A percentile compares a stretch with the other conserved stretches of the same genome.
Conservation (phyloP, 768 basidiomycete genomes). For the Guyanaporus albipodus region DNA sequence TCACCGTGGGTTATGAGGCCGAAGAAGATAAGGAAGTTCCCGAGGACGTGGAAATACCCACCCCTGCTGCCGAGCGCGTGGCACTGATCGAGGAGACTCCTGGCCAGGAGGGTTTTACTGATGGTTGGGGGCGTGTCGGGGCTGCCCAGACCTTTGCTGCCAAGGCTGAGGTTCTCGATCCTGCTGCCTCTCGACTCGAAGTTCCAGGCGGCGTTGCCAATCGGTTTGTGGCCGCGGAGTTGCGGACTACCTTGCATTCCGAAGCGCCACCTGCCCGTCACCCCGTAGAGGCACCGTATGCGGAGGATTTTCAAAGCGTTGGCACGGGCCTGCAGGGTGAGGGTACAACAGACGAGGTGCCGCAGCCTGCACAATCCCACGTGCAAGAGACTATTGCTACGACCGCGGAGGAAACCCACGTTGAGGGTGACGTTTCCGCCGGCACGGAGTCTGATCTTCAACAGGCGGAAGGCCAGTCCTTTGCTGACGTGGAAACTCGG, state of each 20-base stretch:
- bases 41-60: constrained; percentile 12
- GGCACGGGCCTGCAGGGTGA: background rate
- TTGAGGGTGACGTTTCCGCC: background rate
- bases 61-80: constrained; percentile 10
- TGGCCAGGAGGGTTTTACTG: constrained; percentile 3
- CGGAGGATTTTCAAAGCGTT: background rate
- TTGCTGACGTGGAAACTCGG: constrained; percentile 5
- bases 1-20: background rate
- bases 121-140: background rate
- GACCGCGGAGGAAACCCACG: background rate
- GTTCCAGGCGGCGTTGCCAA: background rate
- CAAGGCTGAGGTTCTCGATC: background rate
- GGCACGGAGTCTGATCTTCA: background rate
- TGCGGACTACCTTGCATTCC: background rate
- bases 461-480: background rate
- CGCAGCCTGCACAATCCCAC: constrained; percentile 2
- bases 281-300: background rate
- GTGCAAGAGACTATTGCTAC: background rate
- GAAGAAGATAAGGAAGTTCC: constrained; percentile 11
- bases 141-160: background rate
- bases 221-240: constrained; percentile 6
- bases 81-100: constrained; percentile 17
- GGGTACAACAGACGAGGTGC: background rate
- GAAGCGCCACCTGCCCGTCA: background rate
- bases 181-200: background rate